A percentile compares a stretch with the other conserved stretches of the same genome.
Conservation (phyloP, 345 rosid species). For the Acer campestre region DNA sequence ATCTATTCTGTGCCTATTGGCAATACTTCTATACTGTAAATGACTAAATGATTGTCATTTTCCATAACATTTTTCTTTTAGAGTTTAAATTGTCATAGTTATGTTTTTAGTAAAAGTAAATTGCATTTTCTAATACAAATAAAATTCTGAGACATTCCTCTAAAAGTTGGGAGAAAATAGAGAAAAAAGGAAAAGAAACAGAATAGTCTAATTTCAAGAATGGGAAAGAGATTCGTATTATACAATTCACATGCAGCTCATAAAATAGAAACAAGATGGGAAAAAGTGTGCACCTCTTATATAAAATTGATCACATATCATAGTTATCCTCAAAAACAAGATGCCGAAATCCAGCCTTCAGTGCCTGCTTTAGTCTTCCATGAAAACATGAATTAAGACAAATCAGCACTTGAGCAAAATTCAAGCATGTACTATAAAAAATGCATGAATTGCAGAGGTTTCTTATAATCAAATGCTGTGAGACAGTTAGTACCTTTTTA, state of each 20-base stretch:
- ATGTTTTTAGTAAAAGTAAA: neutral
- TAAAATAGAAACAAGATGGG: neutral
- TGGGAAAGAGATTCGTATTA: neutral
- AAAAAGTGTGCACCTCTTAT: slow-evolving; percentile 57
- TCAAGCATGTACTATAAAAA: no score
- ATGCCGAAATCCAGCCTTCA: slow-evolving; percentile 81
- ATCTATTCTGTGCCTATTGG: neutral
- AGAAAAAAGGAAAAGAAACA: neutral
- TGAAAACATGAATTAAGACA: no score
- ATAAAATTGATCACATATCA: slow-evolving; percentile 93
- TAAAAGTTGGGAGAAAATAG: neutral
- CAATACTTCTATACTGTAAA: neutral
- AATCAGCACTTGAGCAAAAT: no score
- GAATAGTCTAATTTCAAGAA: neutral
- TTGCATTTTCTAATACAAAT: neutral
- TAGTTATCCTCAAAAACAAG: slow-evolving; percentile 97
- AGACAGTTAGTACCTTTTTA: no score
- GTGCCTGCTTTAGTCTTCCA: slow-evolving; percentile 77
- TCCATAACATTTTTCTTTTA: neutral
- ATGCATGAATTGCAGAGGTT: no score
- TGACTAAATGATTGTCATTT: neutral
- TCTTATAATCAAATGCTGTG: no score
- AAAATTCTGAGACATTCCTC: neutral
- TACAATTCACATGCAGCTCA: neutral
- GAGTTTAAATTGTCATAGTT: neutral